These are phyloP conservation scores for Phaffia rhodozyma DNA, from an alignment of 1,284 basidiomycete species.

Conservation along the genomic window DNA sequence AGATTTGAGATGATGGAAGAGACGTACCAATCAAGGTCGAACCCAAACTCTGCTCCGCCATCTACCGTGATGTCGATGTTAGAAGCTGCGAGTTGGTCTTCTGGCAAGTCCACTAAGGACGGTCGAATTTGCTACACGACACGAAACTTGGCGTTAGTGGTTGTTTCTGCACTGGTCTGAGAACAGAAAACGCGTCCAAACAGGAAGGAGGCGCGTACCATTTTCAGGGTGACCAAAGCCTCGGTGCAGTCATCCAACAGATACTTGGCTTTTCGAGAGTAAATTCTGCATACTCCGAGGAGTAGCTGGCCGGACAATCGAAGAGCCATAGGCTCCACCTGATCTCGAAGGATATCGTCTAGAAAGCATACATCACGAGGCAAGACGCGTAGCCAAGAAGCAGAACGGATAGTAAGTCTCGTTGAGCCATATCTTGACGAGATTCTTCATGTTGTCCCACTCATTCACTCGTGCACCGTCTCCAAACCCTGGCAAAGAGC, in stretches of 20 bases:
- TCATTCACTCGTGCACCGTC: background rate
- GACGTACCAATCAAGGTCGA: constrained; percentile 15
- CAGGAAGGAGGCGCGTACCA: constrained; percentile 44
- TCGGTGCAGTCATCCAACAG: constrained; percentile 96
- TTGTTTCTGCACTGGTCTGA: background rate
- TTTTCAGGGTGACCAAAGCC: constrained; percentile 85
- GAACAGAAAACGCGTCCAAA: background rate
- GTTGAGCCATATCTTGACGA: background rate
- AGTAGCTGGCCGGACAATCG: constrained; percentile 88
- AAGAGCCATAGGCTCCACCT: constrained; percentile 77
- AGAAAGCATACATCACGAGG: background rate
- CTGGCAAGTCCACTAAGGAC: constrained; percentile 84
- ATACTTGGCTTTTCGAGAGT: constrained; percentile 95
- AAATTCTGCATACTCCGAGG: constrained; percentile 91
- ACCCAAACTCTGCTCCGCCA: constrained; percentile 2
- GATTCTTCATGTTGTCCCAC: background rate
- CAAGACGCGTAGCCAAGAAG: background rate
- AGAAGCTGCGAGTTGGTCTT: constrained; percentile 77
- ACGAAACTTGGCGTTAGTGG: background rate
- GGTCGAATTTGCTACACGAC: constrained; percentile 71
- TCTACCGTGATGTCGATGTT: constrained; percentile 43
- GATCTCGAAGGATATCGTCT: constrained; percentile 73
- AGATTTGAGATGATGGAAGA: background rate
- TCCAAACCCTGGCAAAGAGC: background rate
- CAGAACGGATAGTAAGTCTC: background rate